Conservation (phyloP, 768 basidiomycete genomes). For the Vishniacozyma victoriae region DNA sequence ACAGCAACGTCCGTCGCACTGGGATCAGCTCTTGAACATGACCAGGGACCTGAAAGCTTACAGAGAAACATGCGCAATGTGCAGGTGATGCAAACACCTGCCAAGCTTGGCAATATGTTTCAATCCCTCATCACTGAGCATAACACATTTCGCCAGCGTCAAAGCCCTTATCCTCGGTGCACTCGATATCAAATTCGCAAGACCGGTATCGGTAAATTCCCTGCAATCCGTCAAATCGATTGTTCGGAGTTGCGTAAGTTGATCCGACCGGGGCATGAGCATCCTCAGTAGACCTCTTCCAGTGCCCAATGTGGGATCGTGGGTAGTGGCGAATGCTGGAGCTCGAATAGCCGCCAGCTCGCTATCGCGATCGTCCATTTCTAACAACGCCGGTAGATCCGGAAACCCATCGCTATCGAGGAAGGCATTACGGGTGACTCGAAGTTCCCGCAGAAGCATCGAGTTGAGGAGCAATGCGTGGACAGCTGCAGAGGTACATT, state of each 20-base stretch:
- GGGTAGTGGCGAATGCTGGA: neutral
- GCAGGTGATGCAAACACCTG: conserved; percentile 88
- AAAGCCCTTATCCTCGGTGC: conserved; percentile 79
- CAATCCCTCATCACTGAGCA: conserved; percentile 73
- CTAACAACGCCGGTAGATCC: conserved; percentile 52
- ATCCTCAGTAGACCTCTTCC: neutral
- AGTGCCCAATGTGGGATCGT: neutral
- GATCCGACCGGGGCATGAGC: conserved; percentile 16
- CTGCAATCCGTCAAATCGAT: conserved; percentile 85
- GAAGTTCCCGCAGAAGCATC: conserved; percentile 81
- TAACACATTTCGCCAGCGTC: conserved; percentile 74
- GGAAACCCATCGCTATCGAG: conserved; percentile 85
- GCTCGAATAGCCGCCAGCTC: neutral
- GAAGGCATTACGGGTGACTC: conserved; percentile 68
- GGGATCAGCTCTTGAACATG: conserved; percentile 58
- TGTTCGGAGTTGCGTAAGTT: conserved; percentile 82
- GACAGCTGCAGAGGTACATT: conserved; percentile 68
- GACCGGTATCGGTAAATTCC: conserved; percentile 69
- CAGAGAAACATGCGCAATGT: conserved; percentile 74
- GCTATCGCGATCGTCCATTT: conserved; percentile 10
- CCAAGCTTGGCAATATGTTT: conserved; percentile 79
- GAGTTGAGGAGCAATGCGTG: conserved; percentile 79
- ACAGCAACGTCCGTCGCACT: conserved; percentile 89
- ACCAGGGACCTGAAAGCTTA: conserved; percentile 29
- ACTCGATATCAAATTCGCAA: conserved; percentile 73